Evolutionary conservation across 768 basidiomycete genomes (phyloP).

Genomic region (Rhizopogon sp.): DNA sequence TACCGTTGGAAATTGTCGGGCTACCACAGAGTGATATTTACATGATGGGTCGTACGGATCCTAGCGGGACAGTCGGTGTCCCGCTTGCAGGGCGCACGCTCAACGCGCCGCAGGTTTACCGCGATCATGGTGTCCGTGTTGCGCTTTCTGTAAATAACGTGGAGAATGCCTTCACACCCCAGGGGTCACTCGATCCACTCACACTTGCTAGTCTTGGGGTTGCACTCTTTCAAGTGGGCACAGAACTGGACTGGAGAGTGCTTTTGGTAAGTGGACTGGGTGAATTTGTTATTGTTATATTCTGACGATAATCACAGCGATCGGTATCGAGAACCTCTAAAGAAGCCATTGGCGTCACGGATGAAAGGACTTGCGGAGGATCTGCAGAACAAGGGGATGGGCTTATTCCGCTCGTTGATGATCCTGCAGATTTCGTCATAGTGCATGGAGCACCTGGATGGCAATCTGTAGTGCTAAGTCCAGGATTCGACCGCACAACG

Average conservation of each 20-base stretch:
- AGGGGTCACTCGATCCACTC: constrained; percentile 61
- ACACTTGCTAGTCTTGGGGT: constrained; percentile 53
- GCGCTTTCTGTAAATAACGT: constrained; percentile 63
- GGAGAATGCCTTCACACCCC: constrained; percentile 65
- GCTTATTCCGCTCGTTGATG: constrained; percentile 36
- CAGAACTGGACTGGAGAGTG: constrained; percentile 36
- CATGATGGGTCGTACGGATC: constrained; percentile 50
- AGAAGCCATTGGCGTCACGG: constrained; percentile 35
- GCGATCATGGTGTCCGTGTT: constrained; percentile 40
- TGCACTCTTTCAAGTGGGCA: constrained; percentile 55
- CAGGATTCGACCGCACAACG: constrained; percentile 26
- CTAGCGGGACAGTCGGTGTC: constrained; percentile 17
- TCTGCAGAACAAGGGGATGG: background rate
- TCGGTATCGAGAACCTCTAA: constrained; percentile 51
- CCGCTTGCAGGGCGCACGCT: constrained; percentile 49
- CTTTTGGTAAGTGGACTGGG: constrained; percentile 39
- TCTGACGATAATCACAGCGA: constrained; percentile 29
- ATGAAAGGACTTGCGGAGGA: constrained; percentile 15
- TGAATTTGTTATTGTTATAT: background rate
- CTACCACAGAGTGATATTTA: constrained; percentile 64
- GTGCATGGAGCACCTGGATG: constrained; percentile 43
- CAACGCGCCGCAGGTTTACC: constrained; percentile 43
- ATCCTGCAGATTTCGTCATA: constrained; percentile 54
- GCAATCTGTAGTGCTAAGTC: constrained; percentile 45
- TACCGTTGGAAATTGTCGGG: constrained; percentile 51